Percentiles rank a stretch among this genome's conserved stretches.
Evolutionary conservation across 805 yeast genomes (phyloP).

Genomic region (Wickerhamomyces tratensis): DNA sequence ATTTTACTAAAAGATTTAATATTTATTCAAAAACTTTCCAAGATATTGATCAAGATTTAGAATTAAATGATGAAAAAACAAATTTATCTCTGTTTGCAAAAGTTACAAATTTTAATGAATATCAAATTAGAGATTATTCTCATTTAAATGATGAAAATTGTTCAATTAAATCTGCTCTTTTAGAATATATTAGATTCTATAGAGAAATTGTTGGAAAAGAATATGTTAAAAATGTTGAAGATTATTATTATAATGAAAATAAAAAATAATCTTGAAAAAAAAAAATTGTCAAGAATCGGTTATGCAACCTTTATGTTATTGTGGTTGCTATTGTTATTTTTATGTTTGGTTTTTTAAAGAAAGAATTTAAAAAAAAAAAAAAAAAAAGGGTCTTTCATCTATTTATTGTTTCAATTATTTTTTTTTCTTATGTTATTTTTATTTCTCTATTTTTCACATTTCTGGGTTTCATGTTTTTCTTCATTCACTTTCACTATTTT

Average conservation of each 20-base stretch:
- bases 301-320: no score
- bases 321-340: no score
- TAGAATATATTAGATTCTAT: slow-evolving; percentile 24
- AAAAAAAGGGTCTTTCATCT: no score
- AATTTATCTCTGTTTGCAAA: slow-evolving; percentile 9
- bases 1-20: slow-evolving; percentile 47
- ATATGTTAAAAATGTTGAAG: slow-evolving; percentile 22
- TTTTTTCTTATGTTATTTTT: no score
- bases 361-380: no score
- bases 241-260: slow-evolving; percentile 13
- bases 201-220: slow-evolving; percentile 20
- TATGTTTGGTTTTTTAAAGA: no score
- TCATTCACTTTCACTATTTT: no score
- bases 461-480: no score
- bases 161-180: slow-evolving; percentile 10
- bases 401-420: no score
- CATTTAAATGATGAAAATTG: slow-evolving; percentile 11
- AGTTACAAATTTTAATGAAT: slow-evolving; percentile 13
- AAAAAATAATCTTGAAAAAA: no score
- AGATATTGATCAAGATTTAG: slow-evolving; percentile 23
- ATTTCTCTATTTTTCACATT: no score
- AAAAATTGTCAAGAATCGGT: no score
- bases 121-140: slow-evolving; percentile 15
- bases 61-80: slow-evolving; percentile 14
- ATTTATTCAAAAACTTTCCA: slow-evolving; percentile 37